Evolutionary conservation across 2,329 filamentous ascomycete species (phyloP).

Genomic region (Fusarium marasasianum): DNA sequence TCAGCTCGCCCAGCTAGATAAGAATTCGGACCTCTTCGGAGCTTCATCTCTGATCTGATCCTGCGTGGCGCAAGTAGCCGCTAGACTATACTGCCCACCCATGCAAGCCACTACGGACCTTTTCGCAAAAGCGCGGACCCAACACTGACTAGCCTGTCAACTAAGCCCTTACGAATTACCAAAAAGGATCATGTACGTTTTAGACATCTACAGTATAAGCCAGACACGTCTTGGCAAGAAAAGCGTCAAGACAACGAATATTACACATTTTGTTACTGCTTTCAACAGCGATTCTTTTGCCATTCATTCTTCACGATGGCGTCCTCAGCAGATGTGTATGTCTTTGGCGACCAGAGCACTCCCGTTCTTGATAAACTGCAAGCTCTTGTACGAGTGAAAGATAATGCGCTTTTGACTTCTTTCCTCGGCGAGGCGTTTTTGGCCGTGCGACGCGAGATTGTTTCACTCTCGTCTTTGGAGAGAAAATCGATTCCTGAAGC

Average conservation of each 20-base stretch:
- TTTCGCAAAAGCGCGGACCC: background rate
- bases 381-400: background rate
- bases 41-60: background rate
- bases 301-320: background rate
- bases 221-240: background rate
- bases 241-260: rapidly evolving
- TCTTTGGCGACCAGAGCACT: background rate
- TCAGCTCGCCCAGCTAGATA: background rate
- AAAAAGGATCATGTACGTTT: background rate
- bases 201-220: background rate
- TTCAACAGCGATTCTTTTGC: background rate
- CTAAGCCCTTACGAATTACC: background rate
- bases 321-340: background rate
- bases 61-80: background rate
- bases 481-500: background rate
- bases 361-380: background rate
- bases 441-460: background rate
- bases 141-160: background rate
- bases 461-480: background rate
- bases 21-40: background rate
- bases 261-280: background rate
- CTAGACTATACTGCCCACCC: background rate
- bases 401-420: background rate
- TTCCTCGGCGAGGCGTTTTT: background rate
- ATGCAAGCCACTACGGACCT: background rate